Evolutionary conservation across 2,329 filamentous ascomycete genomes (phyloP), one percentile per base, ranked within the genome.

Genomic region (Podosphaera fusca): DNA sequence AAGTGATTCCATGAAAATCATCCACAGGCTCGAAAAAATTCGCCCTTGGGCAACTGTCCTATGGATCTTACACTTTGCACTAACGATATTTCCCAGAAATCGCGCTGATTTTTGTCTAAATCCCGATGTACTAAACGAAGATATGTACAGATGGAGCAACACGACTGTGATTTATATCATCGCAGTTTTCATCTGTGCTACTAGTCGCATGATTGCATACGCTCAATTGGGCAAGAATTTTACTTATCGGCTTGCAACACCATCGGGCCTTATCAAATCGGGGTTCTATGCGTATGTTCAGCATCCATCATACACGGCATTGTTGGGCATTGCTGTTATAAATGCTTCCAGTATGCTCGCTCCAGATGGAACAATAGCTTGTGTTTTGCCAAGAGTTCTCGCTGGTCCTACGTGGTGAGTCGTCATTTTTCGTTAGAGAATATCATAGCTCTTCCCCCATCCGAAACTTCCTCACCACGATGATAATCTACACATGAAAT

Each of bases 251-350:
- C 70, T 80, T 1, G 66, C 71, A 0, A 64, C 69, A 57, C 77
- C 76, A 1, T 69, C 95, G 68, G 74, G 74, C 54, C 75, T 96
- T 29, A 84, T 96, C 2, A 94, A 83, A 0, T 74, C 73, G 36
- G 90, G 90, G 0, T 72, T 95, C 38, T 96, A 95, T 68, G 72
- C 73, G 5, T 70, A 77, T 55, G 72, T 92, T 55, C 75, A 90
- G 30, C 90, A 96, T 69, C 90, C 90, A 14, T 84, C 84, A 59
- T 96, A 96, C 70, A 73, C 72, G 0, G 74, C 73, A 0, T 42
- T 73, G 1, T 12, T 69, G 0, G 36, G 72, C 2, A 59, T 77
- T 0, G 55, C 68, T 2, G 14, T 65, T 0, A 63, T 59, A 46
- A 67, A 67, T 54, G 49, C 62, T 0, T 59, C 62, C 0, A 59